phyloP scores from a whole-genome alignment of 805 yeast species.

The Priceomyces medius region DNA sequence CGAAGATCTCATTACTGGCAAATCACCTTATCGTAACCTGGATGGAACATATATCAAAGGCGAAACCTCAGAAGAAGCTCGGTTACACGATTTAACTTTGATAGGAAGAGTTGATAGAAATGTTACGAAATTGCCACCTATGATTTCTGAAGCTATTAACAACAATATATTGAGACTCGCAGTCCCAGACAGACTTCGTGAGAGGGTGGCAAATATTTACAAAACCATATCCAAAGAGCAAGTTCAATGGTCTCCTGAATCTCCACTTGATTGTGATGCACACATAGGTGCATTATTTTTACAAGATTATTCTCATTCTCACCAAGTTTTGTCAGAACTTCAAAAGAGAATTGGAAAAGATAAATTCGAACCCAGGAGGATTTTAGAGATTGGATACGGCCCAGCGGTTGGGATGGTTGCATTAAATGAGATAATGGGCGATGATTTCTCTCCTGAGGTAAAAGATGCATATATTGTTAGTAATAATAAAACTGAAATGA shows the following conservation, averaged over 20 bases:
- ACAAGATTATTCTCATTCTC: slow-evolving; percentile 73
- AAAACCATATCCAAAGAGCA: slow-evolving; percentile 50
- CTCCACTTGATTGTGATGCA: slow-evolving; percentile 63
- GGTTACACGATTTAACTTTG: slow-evolving; percentile 59
- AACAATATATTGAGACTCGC: slow-evolving; percentile 61
- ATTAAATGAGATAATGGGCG: slow-evolving; percentile 76
- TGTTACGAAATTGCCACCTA: slow-evolving; percentile 55
- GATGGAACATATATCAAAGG: slow-evolving; percentile 47
- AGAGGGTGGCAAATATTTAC: slow-evolving; percentile 58
- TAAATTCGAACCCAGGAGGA: slow-evolving; percentile 59
- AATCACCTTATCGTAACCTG: slow-evolving; percentile 35
- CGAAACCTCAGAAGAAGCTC: slow-evolving; percentile 46
- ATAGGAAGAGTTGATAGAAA: slow-evolving; percentile 53
- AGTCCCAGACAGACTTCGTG: slow-evolving; percentile 62
- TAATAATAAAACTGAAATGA: slow-evolving; percentile 58
- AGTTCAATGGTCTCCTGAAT: slow-evolving; percentile 49
- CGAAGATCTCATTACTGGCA: slow-evolving; percentile 3
- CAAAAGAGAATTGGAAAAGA: slow-evolving; percentile 50
- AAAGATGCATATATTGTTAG: slow-evolving; percentile 78
- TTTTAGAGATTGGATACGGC: slow-evolving; percentile 83
- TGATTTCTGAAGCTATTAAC: slow-evolving; percentile 57
- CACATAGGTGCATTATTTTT: slow-evolving; percentile 77
- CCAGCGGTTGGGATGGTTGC: slow-evolving; percentile 93
- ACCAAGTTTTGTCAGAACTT: slow-evolving; percentile 67
- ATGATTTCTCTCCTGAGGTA: slow-evolving; percentile 54